Conservation (phyloP, 2,329 filamentous ascomycete species). For the Esteya vermicola region DNA sequence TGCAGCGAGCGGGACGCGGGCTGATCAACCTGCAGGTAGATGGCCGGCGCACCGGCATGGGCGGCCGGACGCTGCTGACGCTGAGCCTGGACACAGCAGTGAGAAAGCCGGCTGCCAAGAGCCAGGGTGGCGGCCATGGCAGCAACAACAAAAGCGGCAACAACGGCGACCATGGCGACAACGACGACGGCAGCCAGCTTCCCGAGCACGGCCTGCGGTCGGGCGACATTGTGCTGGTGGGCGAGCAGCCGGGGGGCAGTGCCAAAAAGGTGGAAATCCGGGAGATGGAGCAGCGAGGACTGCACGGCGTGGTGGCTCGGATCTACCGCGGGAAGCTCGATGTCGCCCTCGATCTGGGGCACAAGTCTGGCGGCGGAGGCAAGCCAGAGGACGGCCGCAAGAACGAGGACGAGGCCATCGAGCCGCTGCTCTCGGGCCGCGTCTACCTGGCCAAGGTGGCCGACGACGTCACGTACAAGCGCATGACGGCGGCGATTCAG, state of each 20-base stretch:
- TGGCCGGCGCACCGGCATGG: conserved; percentile 74
- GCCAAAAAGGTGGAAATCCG: conserved; percentile 60
- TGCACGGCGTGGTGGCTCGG: conserved; percentile 55
- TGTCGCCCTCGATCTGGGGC: conserved; percentile 50
- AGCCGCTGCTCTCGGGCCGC: conserved; percentile 22
- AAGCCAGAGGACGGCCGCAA: conserved; percentile 29
- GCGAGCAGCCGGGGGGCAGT: conserved; percentile 58
- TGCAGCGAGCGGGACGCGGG: conserved; percentile 67
- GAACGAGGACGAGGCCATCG: conserved; percentile 37
- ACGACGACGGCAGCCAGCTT: conserved; percentile 28
- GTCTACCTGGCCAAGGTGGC: conserved; percentile 55
- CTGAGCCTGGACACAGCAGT: conserved; percentile 50
- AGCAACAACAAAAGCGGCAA: background rate
- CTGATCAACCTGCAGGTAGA: conserved; percentile 60
- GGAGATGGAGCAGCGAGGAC: conserved; percentile 54
- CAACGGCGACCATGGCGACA: background rate
- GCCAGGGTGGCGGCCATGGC: background rate
- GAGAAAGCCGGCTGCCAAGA: conserved; percentile 5
- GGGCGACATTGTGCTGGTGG: conserved; percentile 65
- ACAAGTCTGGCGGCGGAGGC: conserved; percentile 19
- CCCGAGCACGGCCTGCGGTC: conserved; percentile 62
- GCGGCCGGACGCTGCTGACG: conserved; percentile 81
- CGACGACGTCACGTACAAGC: conserved; percentile 51
- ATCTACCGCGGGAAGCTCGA: conserved; percentile 43
- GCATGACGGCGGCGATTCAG: conserved; percentile 51